phyloP scores from a whole-genome alignment of 495 filamentous ascomycete genomes.

The Penicilliopsis zonata region DNA sequence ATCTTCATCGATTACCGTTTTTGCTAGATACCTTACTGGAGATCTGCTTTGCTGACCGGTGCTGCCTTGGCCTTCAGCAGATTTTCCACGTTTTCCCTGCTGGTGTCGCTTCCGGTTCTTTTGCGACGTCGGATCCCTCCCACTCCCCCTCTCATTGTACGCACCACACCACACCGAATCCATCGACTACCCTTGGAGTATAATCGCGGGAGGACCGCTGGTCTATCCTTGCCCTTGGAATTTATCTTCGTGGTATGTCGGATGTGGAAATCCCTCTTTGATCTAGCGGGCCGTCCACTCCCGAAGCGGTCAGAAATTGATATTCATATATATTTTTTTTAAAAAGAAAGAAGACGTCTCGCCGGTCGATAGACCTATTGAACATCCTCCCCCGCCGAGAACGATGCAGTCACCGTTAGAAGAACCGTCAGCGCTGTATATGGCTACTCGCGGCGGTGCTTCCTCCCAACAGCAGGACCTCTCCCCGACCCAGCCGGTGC shows the following conservation, averaged over 20 bases:
- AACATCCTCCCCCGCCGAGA: slow-evolving; percentile 15
- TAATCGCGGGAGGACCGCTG: slow-evolving; percentile 28
- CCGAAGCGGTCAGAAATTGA: slow-evolving; percentile 1
- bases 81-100: slow-evolving; percentile 18
- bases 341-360: slow-evolving; percentile 27
- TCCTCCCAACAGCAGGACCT: slow-evolving; percentile 22
- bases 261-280: slow-evolving; percentile 18
- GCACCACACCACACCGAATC: too few relatives aligned
- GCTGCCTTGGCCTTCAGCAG: slow-evolving; percentile 10
- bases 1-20: slow-evolving; percentile 9
- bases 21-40: slow-evolving; percentile 2
- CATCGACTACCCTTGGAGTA: slow-evolving; percentile 16
- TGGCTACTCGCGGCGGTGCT: slow-evolving; percentile 18
- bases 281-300: not conserved
- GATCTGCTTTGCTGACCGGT: slow-evolving; percentile 19
- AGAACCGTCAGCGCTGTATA: too few relatives aligned
- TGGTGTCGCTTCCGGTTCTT: slow-evolving; percentile 26
- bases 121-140: slow-evolving; percentile 28
- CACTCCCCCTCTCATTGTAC: too few relatives aligned
- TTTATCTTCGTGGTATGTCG: slow-evolving; percentile 30
- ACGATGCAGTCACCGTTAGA: slow-evolving; percentile 31
- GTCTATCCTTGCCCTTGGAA: slow-evolving; percentile 13
- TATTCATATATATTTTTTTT: too few relatives aligned
- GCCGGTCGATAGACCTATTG: slow-evolving; percentile 20
- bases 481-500: slow-evolving; percentile 42